phyloP scores from a whole-genome alignment of 192 early-diverging fungal species.

The Umbelopsis sp. region DNA sequence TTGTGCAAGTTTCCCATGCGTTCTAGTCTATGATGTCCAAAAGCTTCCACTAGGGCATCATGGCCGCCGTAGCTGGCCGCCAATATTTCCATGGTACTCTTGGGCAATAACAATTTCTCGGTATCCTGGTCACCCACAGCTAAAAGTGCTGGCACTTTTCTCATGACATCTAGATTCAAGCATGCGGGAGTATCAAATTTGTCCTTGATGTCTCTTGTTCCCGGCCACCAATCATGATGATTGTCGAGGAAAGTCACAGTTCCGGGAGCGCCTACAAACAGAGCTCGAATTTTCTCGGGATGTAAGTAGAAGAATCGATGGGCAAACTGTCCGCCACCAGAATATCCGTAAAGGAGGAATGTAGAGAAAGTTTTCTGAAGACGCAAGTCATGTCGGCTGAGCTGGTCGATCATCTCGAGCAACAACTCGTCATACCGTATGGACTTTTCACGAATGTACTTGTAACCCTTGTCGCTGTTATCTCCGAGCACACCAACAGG shows the following conservation, averaged over 20 bases:
- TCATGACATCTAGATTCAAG: background rate
- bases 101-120: background rate
- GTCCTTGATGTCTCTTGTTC: background rate
- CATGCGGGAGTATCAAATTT: background rate
- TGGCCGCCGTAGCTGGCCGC: background rate
- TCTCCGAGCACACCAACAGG: slow-evolving; percentile 2
- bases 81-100: background rate
- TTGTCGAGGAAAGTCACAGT: background rate
- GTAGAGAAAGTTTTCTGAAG: background rate
- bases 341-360: background rate
- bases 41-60: background rate
- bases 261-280: slow-evolving; percentile 4
- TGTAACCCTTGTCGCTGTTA: background rate
- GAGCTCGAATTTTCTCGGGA: background rate
- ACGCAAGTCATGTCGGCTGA: background rate
- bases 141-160: background rate
- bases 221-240: slow-evolving; percentile 5
- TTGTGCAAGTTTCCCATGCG: background rate
- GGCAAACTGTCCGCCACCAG: slow-evolving; percentile 11
- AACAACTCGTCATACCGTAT: slow-evolving; percentile 1
- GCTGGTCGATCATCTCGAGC: slow-evolving; percentile 10
- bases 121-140: background rate
- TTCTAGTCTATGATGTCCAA: background rate
- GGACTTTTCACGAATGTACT: background rate
- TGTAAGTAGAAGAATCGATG: slow-evolving; percentile 7